Conservation (phyloP, 192 early-diverging fungal genomes). For the Entomortierella parvispora region DNA sequence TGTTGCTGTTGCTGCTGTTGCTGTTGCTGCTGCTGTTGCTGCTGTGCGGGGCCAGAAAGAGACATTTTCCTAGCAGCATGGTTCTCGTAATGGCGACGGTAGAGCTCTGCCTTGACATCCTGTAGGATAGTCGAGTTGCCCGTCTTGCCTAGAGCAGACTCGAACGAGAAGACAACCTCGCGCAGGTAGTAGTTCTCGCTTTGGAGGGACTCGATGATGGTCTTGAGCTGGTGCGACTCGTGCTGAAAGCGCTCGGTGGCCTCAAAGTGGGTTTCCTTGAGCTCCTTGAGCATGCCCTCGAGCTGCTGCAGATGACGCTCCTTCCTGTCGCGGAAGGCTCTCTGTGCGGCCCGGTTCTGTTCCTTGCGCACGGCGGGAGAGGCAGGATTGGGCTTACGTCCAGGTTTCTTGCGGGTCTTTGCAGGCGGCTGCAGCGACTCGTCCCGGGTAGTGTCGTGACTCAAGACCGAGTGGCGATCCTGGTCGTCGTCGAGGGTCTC, state of each 20-base stretch:
- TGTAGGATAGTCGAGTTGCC: constrained; percentile 38
- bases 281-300: constrained; percentile 75
- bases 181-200: constrained; percentile 59
- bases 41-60: background rate
- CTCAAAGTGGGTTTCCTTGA: constrained; percentile 68
- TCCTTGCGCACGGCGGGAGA: constrained; percentile 70
- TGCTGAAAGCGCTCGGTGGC: constrained; percentile 41
- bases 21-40: constrained; percentile 2
- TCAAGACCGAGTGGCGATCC: constrained; percentile 23
- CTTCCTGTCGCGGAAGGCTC: constrained; percentile 89
- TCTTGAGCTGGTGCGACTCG: constrained; percentile 49
- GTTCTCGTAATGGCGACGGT: constrained; percentile 47
- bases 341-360: constrained; percentile 89
- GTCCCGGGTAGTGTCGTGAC: constrained; percentile 14
- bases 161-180: constrained; percentile 56
- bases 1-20: background rate
- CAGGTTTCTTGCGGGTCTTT: constrained; percentile 64
- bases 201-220: constrained; percentile 50
- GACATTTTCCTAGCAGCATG: constrained; percentile 40
- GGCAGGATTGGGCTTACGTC: constrained; percentile 66
- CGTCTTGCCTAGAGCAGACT: constrained; percentile 51
- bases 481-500: constrained; percentile 21
- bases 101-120: constrained; percentile 53
- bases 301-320: constrained; percentile 79
- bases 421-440: constrained; percentile 39